phyloP scores from a whole-genome alignment of 2,329 filamentous ascomycete genomes.

The Alternaria angustiovoidea region DNA sequence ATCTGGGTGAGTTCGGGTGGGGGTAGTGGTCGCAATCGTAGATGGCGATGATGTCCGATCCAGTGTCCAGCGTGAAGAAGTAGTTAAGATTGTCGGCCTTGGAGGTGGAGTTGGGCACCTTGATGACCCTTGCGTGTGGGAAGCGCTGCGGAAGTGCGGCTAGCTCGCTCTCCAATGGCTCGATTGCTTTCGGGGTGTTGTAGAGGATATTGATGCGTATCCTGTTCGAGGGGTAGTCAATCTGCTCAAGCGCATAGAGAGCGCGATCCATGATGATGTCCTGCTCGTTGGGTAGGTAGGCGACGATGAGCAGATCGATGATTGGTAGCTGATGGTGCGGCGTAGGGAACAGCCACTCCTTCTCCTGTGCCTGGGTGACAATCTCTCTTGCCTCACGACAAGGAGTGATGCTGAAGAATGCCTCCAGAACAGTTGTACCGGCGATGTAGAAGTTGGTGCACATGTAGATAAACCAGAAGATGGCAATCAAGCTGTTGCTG shows the following conservation, averaged over 20 bases:
- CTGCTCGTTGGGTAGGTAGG: constrained; percentile 61
- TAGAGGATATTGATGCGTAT: constrained; percentile 60
- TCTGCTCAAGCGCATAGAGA: constrained; percentile 57
- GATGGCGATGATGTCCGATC: constrained; percentile 57
- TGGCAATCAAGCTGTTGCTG: constrained; percentile 45
- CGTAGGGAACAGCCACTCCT: constrained; percentile 54
- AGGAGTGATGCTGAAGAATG: constrained; percentile 51
- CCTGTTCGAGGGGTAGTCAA: constrained; percentile 57
- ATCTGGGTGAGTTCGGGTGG: constrained; percentile 58
- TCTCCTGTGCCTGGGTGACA: constrained; percentile 49
- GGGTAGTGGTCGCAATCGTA: constrained; percentile 62
- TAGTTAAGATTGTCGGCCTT: constrained; percentile 62
- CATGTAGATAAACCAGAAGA: constrained; percentile 58
- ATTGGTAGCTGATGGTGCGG: constrained; percentile 52
- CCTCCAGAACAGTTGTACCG: constrained; percentile 53
- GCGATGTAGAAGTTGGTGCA: constrained; percentile 57
- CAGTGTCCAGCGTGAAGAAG: constrained; percentile 56
- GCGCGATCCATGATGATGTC: constrained; percentile 60
- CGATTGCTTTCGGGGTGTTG: constrained; percentile 58
- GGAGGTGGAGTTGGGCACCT: constrained; percentile 58
- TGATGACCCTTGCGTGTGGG: constrained; percentile 56
- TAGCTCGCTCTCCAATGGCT: constrained; percentile 56
- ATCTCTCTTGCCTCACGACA: constrained; percentile 49
- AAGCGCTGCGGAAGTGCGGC: constrained; percentile 49
- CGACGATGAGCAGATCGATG: constrained; percentile 59